Conservation (phyloP, 345 rosid genomes). For the Bruguiera gymnorhiza region DNA sequence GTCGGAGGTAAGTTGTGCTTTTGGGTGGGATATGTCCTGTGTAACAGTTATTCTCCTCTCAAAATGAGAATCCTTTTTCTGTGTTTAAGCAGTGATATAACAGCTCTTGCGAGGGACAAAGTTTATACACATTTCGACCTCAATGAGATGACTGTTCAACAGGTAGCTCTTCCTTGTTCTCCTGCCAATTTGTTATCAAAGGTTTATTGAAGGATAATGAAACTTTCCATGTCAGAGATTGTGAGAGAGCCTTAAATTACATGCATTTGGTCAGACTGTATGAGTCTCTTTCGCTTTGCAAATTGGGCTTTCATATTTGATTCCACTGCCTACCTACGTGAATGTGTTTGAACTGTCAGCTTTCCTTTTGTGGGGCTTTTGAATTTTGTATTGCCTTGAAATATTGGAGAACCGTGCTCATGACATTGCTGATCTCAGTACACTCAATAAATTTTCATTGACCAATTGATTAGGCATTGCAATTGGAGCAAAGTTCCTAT, state of each 20-base stretch:
- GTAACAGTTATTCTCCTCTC: neutral
- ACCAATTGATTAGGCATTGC: constrained; percentile 25
- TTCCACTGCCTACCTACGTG: no score
- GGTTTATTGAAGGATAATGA: no score
- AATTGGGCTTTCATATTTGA: no score
- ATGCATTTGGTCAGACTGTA: no score
- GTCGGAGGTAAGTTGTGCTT: constrained; percentile 25
- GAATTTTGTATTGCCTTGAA: neutral
- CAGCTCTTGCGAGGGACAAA: constrained; percentile 31
- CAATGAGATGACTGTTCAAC: constrained; percentile 31
- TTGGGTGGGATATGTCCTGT: neutral
- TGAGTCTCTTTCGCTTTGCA: no score
- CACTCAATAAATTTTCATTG: neutral
- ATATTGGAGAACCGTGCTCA: neutral
- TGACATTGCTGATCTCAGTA: neutral
- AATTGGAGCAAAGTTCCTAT: constrained; percentile 27
- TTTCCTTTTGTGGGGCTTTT: neutral
- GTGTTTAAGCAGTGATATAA: constrained; percentile 29
- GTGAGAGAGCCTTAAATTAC: no score
- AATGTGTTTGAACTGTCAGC: no score
- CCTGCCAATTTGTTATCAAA: no score
- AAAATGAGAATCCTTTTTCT: neutral
- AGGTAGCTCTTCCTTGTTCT: constrained; percentile 17
- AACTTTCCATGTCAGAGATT: no score
- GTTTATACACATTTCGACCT: constrained; percentile 28